Base-by-base conservation (phyloP, 495 filamentous ascomycete genomes). In the Penicillium antarcticum region DNA sequence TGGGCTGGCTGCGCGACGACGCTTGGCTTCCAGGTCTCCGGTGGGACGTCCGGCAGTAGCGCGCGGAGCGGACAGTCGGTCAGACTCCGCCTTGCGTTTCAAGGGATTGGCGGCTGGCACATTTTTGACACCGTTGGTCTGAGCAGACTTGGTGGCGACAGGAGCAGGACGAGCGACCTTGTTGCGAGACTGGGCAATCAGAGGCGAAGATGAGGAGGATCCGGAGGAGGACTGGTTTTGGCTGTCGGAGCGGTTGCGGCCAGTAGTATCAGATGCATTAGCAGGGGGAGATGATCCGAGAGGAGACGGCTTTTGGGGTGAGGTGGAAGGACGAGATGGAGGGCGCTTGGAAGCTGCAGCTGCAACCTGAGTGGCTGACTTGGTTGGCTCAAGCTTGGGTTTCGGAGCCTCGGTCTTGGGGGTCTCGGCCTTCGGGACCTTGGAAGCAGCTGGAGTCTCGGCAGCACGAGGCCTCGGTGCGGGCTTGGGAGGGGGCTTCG, bases 251-350 rank as follows among this genome's bases (percentile, higher is more conserved):
- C 70, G 68, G 45, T 54, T 71, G 50, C 67, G 68, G 40, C 63
- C 64, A 23, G 71, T 80, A 17, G 85, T 57, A 46, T 89, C 85
- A 4, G 86, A 88, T 5, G 83, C 84, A 65, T 89, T 90, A 13
- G 85, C 82, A 2, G 86, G 87, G 17, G 87, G 87, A n/a, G 87
- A 89, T 3, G 84, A 83, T 19, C 82, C 85, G 33, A 89, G 76
- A 3, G 86, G 86, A 5, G 87, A 89, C 0, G 87, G 87, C 55
- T 91, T 92, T 49, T 79, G 75, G 1, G 85, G 84, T 3, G 85
- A 87, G 7, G 72, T 80, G 10, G 73, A 62, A 23, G 56, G 40
- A 32, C 76, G 74, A 10, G 75, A 66, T 21, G 72, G 59, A 11
- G 65, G 64, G 24, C 63, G 53, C 53, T 77, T 78, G 19, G 67